Evolutionary conservation across 1,284 basidiomycete species (phyloP).

Genomic region (Pseudozyma thailandica): DNA sequence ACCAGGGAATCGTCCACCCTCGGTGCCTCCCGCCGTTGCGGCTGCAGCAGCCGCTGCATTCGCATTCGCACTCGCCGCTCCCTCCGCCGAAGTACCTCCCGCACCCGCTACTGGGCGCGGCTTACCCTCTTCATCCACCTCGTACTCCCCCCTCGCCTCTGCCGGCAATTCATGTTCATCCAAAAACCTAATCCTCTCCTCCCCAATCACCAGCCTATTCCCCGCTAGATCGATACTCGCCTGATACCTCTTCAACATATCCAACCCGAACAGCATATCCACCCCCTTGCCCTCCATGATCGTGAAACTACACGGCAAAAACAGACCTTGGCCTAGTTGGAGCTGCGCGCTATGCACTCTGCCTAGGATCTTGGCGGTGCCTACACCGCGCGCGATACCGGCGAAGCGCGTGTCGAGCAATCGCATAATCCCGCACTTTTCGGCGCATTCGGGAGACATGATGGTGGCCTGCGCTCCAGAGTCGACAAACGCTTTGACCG

Average conservation of each 20-base stretch:
- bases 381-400: constrained; percentile 93
- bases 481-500: constrained; percentile 96
- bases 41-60: constrained; percentile 21
- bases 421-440: constrained; percentile 93
- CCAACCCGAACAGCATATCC: constrained; percentile 92
- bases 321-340: constrained; percentile 80
- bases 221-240: constrained; percentile 92
- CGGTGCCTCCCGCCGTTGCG: constrained; percentile 1
- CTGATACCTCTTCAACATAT: constrained; percentile 98
- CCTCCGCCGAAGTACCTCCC: constrained; percentile 17
- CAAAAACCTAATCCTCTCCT: constrained; percentile 85
- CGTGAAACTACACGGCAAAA: constrained; percentile 90
- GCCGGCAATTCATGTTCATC: constrained; percentile 91
- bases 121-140: constrained; percentile 61
- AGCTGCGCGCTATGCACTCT: constrained; percentile 90
- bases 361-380: constrained; percentile 92
- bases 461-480: constrained; percentile 96
- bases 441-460: constrained; percentile 94
- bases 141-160: constrained; percentile 51
- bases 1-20: constrained; percentile 78
- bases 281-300: constrained; percentile 94
- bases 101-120: constrained; percentile 9
- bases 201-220: constrained; percentile 86
- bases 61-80: constrained; percentile 42
- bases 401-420: constrained; percentile 86